Evolutionary conservation across 352 stramenopile genomes (phyloP).

Genomic region (Globisporangium recalcitrans): DNA sequence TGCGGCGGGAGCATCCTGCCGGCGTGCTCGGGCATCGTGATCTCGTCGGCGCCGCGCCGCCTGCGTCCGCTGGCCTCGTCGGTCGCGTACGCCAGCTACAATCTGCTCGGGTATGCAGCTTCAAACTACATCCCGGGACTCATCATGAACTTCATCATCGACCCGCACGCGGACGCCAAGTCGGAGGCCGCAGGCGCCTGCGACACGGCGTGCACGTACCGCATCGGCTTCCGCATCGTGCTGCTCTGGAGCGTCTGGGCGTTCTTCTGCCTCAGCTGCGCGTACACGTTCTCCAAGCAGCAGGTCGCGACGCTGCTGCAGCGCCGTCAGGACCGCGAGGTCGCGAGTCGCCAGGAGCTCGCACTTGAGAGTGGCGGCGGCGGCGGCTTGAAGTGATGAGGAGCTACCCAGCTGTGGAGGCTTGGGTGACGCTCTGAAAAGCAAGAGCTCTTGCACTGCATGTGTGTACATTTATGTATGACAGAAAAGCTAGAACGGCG

Average conservation of each 20-base stretch:
- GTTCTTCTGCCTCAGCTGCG: conserved; percentile 62
- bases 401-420: background rate
- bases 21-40: conserved; percentile 82
- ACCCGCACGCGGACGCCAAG: conserved; percentile 25
- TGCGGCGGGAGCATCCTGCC: conserved; percentile 65
- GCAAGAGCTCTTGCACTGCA: background rate
- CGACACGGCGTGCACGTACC: conserved; percentile 74
- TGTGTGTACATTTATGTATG: conserved; percentile 10
- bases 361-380: conserved; percentile 8
- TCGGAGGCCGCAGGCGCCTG: conserved; percentile 28
- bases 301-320: conserved; percentile 9
- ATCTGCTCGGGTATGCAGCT: conserved; percentile 79
- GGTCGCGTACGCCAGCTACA: conserved; percentile 78
- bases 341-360: background rate
- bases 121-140: conserved; percentile 82
- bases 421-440: no score
- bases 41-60: conserved; percentile 53
- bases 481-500: conserved; percentile 3
- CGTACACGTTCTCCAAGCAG: conserved; percentile 13
- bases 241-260: conserved; percentile 67
- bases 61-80: conserved; percentile 71
- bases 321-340: background rate
- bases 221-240: conserved; percentile 79
- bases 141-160: conserved; percentile 81
- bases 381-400: background rate